Evolutionary conservation across 176 grass and related monocot species (phyloP).

Genomic region (Lolium multiflorum): DNA sequence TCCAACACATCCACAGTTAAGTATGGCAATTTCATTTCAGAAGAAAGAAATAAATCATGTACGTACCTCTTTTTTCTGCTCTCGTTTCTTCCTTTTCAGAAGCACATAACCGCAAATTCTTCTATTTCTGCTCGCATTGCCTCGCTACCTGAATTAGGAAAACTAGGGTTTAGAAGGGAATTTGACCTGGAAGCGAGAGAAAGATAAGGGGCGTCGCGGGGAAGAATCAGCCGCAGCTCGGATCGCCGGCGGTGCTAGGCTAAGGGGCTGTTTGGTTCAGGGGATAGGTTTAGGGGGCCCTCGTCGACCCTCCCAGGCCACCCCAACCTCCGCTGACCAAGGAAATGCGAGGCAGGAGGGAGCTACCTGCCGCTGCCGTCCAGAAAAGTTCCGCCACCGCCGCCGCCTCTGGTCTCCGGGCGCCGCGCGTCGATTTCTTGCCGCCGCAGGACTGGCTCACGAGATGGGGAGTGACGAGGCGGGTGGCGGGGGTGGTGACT

Average conservation of each 20-base stretch:
- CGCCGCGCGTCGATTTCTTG: too few relatives aligned
- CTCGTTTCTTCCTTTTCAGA: not conserved
- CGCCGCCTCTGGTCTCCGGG: too few relatives aligned
- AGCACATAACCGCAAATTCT: not conserved
- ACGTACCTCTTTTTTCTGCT: not conserved
- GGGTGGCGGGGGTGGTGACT: too few relatives aligned
- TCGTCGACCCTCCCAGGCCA: too few relatives aligned
- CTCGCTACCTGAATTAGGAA: not conserved
- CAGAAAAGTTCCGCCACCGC: too few relatives aligned
- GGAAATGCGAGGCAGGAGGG: too few relatives aligned
- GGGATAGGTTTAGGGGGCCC: too few relatives aligned
- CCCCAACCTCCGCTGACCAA: too few relatives aligned
- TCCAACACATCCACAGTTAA: not conserved
- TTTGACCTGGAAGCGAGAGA: not conserved
- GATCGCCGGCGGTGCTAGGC: not conserved
- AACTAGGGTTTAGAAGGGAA: not conserved
- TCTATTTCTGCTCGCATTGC: not conserved
- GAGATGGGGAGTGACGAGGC: too few relatives aligned
- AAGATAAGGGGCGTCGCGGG: not conserved
- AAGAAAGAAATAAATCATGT: not conserved
- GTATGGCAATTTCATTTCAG: not conserved
- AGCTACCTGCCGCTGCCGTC: too few relatives aligned
- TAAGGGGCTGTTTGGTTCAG: too few relatives aligned
- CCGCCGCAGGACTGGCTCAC: too few relatives aligned
- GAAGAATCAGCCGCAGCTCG: not conserved